phyloP scores from a whole-genome alignment of 148 eudicot species.

The Rhododendron ferrugineum region DNA sequence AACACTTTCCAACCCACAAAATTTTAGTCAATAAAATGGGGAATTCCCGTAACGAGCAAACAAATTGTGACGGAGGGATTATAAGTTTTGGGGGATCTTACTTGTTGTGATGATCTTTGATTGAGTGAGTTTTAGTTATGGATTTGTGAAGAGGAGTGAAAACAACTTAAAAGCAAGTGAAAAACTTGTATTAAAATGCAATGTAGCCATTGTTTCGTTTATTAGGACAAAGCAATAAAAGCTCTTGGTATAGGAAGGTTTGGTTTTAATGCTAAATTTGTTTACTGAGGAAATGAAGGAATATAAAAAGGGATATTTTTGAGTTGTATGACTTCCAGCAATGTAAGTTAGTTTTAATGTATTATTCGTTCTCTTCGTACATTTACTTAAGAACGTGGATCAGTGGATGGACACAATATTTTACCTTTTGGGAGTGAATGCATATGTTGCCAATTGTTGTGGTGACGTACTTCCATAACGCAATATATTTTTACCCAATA shows the following conservation, averaged over 20 bases:
- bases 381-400: neutral
- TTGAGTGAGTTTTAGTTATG: neutral
- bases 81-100: neutral
- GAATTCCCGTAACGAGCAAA: neutral
- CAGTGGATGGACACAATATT: neutral
- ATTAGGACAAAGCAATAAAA: neutral
- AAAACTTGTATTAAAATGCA: neutral
- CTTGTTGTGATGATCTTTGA: neutral
- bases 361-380: neutral
- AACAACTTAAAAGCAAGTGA: neutral
- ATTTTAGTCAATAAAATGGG: neutral
- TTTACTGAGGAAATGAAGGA: neutral
- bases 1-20: neutral
- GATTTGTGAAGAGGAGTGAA: neutral
- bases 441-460: neutral
- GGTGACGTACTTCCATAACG: neutral
- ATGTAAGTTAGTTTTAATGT: neutral
- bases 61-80: neutral
- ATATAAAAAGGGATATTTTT: neutral
- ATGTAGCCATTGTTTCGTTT: neutral
- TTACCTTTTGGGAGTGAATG: neutral
- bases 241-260: neutral
- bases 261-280: neutral
- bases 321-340: neutral
- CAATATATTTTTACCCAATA: neutral